Conservation (phyloP, 768 basidiomycete species). For the Suillus hirtellus region DNA sequence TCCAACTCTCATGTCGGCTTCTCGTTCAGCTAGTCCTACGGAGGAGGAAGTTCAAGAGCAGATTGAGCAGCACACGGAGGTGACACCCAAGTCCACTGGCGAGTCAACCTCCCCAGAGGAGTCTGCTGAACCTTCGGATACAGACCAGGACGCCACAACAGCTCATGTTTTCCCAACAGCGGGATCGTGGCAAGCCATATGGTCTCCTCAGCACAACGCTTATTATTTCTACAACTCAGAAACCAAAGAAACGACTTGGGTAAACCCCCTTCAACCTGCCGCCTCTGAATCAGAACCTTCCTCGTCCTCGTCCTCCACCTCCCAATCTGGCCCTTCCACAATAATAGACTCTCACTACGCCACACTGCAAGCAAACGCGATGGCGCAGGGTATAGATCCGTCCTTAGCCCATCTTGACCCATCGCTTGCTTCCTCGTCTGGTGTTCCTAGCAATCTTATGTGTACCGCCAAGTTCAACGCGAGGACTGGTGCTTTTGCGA, state of each 20-base stretch:
- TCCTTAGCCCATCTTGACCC: slow-evolving; percentile 81
- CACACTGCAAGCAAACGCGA: slow-evolving; percentile 67
- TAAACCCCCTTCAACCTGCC: slow-evolving; percentile 62
- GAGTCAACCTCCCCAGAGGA: slow-evolving; percentile 10
- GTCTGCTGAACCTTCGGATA: slow-evolving; percentile 12
- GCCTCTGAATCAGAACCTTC: slow-evolving; percentile 27
- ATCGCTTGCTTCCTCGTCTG: slow-evolving; percentile 46
- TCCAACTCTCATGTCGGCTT: slow-evolving; percentile 6
- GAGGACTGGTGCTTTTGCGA: slow-evolving; percentile 75
- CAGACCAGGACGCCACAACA: slow-evolving; percentile 10
- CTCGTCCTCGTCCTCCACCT: slow-evolving; percentile 22
- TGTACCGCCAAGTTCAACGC: slow-evolving; percentile 78
- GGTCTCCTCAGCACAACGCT: slow-evolving; percentile 70
- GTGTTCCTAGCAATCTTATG: slow-evolving; percentile 38
- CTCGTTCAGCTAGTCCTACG: slow-evolving; percentile 20
- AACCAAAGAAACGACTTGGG: slow-evolving; percentile 84
- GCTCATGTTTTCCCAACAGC: slow-evolving; percentile 23
- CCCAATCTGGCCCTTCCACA: slow-evolving; percentile 21
- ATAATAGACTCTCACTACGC: slow-evolving; percentile 40
- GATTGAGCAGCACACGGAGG: not conserved
- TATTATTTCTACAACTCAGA: slow-evolving; percentile 84
- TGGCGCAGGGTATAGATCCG: slow-evolving; percentile 83
- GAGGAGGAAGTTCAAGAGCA: not conserved
- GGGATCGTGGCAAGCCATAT: slow-evolving; percentile 77
- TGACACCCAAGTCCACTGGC: slow-evolving; percentile 8